These are phyloP conservation scores for Penicillium sp. DNA, from an alignment of 2,329 filamentous ascomycete species.

Conservation along the genomic window DNA sequence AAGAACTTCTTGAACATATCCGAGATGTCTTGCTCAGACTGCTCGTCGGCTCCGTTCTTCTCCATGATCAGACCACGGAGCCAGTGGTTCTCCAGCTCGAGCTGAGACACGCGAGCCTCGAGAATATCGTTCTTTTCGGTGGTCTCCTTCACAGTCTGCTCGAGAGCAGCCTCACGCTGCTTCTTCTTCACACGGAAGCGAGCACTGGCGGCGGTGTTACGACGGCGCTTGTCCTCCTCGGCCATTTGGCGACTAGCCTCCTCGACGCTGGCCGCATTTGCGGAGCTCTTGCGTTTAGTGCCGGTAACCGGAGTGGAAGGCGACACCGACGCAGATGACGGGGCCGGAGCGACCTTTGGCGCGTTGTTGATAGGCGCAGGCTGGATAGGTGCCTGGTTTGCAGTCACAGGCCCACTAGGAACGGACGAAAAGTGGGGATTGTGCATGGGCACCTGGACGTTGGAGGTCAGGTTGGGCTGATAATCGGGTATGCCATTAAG, in stretches of 20 bases:
- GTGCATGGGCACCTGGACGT: conserved; percentile 21
- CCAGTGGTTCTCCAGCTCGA: conserved; percentile 76
- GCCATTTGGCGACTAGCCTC: conserved; percentile 65
- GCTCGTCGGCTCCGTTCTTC: conserved; percentile 51
- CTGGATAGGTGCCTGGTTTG: conserved; percentile 16
- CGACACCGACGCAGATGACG: conserved; percentile 12
- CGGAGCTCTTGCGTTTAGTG: conserved; percentile 33
- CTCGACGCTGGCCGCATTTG: conserved; percentile 48
- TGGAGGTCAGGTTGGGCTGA: conserved; percentile 23
- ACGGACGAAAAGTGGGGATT: conserved; percentile 20
- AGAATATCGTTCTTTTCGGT: conserved; percentile 67
- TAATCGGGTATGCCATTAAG: conserved; percentile 29
- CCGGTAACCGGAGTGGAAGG: conserved; percentile 15
- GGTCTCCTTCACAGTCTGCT: conserved; percentile 73
- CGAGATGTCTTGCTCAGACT: conserved; percentile 40
- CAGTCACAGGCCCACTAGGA: conserved; percentile 13
- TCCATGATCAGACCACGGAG: conserved; percentile 70
- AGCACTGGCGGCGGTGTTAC: conserved; percentile 83
- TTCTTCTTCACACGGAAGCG: conserved; percentile 94
- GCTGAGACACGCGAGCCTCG: conserved; percentile 62
- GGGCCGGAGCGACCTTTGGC: conserved; percentile 14
- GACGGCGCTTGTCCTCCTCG: conserved; percentile 81
- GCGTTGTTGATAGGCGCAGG: conserved; percentile 9
- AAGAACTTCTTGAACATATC: conserved; percentile 37
- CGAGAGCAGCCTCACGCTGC: conserved; percentile 77